Evolutionary conservation across 768 basidiomycete species (phyloP).

Genomic region (Ephemerocybe angulata): DNA sequence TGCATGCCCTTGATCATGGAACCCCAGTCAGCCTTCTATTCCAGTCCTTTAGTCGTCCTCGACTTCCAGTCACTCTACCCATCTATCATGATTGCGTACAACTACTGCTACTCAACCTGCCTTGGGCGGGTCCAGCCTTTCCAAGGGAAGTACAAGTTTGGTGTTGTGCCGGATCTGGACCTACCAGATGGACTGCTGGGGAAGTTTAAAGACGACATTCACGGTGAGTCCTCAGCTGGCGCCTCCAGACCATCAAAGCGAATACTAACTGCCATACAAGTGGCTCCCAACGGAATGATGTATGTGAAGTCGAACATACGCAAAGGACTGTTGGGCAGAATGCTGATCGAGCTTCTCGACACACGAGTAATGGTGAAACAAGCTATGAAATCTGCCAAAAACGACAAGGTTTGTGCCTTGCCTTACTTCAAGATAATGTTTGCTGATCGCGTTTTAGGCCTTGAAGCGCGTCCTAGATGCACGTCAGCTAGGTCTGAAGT

Average conservation of each 20-base stretch:
- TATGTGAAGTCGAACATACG: constrained; percentile 86
- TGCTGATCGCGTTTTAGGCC: constrained; percentile 42
- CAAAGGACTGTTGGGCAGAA: constrained; percentile 81
- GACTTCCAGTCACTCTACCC: constrained; percentile 98
- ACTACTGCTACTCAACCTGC: constrained; percentile 96
- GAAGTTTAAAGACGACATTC: constrained; percentile 71
- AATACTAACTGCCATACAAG: constrained; percentile 43
- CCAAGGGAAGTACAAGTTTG: constrained; percentile 84
- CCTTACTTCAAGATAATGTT: background rate
- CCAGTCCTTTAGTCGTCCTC: constrained; percentile 85
- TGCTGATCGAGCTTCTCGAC: constrained; percentile 89
- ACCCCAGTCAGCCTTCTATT: constrained; percentile 89
- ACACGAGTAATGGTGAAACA: constrained; percentile 98
- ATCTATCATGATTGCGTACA: constrained; percentile 98
- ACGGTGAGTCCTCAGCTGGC: constrained; percentile 42
- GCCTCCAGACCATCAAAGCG: background rate
- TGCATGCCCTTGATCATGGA: constrained; percentile 96
- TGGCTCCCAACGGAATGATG: constrained; percentile 93
- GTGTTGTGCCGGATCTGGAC: constrained; percentile 72
- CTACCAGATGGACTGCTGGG: constrained; percentile 65
- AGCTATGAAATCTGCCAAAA: constrained; percentile 79
- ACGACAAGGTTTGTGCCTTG: constrained; percentile 61
- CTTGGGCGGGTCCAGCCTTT: constrained; percentile 86
- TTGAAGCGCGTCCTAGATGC: constrained; percentile 79
- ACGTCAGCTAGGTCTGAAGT: constrained; percentile 89